A percentile compares a stretch with the other conserved stretches of the same genome.
Evolutionary conservation across 345 rosid genomes (phyloP).

Genomic region (Arabis alpina): DNA sequence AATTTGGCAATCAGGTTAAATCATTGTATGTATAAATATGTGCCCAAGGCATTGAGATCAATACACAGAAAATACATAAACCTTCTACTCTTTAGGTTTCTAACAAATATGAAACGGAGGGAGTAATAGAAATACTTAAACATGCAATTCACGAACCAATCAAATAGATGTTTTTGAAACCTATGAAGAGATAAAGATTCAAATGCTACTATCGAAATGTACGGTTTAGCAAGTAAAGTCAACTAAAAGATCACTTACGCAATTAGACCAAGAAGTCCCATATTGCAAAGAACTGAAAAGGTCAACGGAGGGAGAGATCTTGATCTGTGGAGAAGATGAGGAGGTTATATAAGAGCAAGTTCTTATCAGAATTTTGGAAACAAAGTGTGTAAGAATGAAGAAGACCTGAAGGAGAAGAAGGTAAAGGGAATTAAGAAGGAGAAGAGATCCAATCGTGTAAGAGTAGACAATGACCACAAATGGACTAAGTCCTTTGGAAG

Average conservation of each 20-base stretch:
- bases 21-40: too few relatives aligned
- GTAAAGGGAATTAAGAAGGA: conserved; percentile 42
- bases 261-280: conserved; percentile 40
- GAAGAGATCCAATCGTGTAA: conserved; percentile 37
- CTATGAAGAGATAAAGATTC: background rate
- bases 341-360: background rate
- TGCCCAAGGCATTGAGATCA: too few relatives aligned
- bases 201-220: background rate
- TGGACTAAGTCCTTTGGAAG: conserved; percentile 43
- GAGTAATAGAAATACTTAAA: background rate
- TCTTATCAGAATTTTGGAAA: background rate
- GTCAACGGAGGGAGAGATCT: conserved; percentile 44
- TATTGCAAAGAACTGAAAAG: conserved; percentile 30
- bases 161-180: background rate
- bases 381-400: conserved; percentile 30
- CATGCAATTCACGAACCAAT: conserved; percentile 1
- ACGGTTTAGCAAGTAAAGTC: background rate
- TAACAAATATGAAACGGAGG: too few relatives aligned
- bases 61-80: too few relatives aligned
- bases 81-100: too few relatives aligned
- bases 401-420: conserved; percentile 40
- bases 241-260: conserved; percentile 20
- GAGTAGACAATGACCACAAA: conserved; percentile 39
- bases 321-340: conserved; percentile 29
- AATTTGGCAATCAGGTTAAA: too few relatives aligned